Evolutionary conservation across 2,329 filamentous ascomycete species (phyloP).

Genomic region (Nannizziopsis barbatae): DNA sequence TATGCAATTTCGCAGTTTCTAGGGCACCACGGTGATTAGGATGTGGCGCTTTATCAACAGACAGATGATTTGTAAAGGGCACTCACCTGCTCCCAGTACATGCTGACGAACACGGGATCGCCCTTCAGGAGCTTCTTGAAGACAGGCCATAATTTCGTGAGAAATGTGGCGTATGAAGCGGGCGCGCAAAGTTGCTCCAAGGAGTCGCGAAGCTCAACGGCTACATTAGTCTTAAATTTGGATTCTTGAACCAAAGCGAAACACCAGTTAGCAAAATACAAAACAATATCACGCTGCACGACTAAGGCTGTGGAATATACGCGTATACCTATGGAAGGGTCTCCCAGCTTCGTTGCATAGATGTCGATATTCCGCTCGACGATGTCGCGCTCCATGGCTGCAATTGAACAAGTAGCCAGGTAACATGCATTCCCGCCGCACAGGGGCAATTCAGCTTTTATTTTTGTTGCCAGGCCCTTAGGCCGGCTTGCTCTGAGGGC

Average conservation of each 20-base stretch:
- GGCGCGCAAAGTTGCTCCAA: constrained; percentile 75
- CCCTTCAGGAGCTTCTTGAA: constrained; percentile 78
- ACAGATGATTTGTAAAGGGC: constrained; percentile 19
- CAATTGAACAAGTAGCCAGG: neutral
- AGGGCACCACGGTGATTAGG: constrained; percentile 7
- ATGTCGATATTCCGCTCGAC: constrained; percentile 41
- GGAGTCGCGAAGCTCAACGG: constrained; percentile 76
- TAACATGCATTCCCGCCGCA: constrained; percentile 6
- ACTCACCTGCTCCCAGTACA: constrained; percentile 71
- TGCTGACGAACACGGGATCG: constrained; percentile 81
- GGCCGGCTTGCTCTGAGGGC: constrained; percentile 12
- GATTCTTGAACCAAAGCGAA: constrained; percentile 47
- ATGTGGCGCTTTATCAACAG: neutral
- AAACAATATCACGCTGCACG: constrained; percentile 1
- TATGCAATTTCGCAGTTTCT: constrained; percentile 84
- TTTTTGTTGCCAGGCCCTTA: constrained; percentile 17
- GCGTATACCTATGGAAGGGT: constrained; percentile 38
- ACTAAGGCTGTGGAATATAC: neutral
- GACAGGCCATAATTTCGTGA: constrained; percentile 78
- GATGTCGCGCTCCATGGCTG: constrained; percentile 19
- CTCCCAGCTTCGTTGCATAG: constrained; percentile 40
- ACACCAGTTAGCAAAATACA: constrained; percentile 5
- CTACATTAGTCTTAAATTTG: constrained; percentile 69
- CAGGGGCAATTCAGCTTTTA: neutral
- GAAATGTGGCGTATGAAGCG: constrained; percentile 64